Percentiles rank a stretch among this genome's conserved stretches.
Conservation (phyloP, 2,329 filamentous ascomycete species). For the Ophiosphaerella narmari region DNA sequence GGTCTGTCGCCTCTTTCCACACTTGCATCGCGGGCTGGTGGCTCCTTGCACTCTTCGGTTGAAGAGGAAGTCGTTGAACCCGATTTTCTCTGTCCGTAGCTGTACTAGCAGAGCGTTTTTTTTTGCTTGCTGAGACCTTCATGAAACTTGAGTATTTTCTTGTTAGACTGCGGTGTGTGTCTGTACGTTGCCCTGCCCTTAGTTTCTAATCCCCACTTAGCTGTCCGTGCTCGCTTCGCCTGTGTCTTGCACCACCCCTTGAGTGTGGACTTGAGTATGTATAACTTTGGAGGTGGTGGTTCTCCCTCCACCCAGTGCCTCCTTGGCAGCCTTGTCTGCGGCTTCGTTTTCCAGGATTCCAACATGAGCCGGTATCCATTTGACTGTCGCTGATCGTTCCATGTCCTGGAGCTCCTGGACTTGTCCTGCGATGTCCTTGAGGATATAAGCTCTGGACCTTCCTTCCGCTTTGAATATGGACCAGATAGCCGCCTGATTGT, state of each 20-base stretch:
- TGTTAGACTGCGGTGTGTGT: slow-evolving; percentile 10
- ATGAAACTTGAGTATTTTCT: slow-evolving; percentile 10
- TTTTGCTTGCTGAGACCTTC: slow-evolving; percentile 12
- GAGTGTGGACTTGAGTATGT: slow-evolving; percentile 4
- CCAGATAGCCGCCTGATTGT: slow-evolving; percentile 20
- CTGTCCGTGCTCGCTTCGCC: slow-evolving; percentile 5
- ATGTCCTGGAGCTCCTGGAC: slow-evolving; percentile 13
- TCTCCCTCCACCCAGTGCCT: slow-evolving; percentile 21
- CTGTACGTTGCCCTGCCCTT: slow-evolving; percentile 15
- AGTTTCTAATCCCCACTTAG: slow-evolving; percentile 5
- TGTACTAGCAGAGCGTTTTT: not conserved
- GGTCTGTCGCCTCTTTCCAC: slow-evolving; percentile 19
- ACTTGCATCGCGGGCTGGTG: too few species aligned
- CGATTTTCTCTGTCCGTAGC: slow-evolving; percentile 19
- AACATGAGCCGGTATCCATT: slow-evolving; percentile 13
- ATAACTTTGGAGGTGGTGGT: not conserved
- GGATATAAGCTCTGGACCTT: slow-evolving; percentile 16
- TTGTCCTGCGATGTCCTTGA: slow-evolving; percentile 16
- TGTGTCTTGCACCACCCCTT: slow-evolving; percentile 13
- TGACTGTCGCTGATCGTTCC: slow-evolving; percentile 6
- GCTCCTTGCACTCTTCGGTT: slow-evolving; percentile 14
- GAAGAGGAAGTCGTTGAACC: slow-evolving; percentile 22
- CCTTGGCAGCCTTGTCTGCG: slow-evolving; percentile 5
- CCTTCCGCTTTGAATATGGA: slow-evolving; percentile 16
- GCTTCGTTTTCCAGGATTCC: slow-evolving; percentile 9